phyloP scores from a whole-genome alignment of 208 protist genomes.

The Leishmania martiniquensis region DNA sequence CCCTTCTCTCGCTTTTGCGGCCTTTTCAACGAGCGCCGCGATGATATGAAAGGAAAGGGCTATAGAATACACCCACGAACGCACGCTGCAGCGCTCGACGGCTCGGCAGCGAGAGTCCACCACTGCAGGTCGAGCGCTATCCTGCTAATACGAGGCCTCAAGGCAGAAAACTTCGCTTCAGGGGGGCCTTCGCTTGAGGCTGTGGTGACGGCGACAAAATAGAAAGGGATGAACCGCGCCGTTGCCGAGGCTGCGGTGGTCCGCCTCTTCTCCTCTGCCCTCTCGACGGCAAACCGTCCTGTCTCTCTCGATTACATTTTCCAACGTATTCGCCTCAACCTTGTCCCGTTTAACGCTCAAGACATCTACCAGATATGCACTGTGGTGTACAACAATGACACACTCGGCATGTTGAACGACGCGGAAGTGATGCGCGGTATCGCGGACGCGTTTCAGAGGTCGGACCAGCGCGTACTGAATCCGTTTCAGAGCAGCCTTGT shows the following conservation, averaged over 20 bases:
- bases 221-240: slow-evolving; percentile 16
- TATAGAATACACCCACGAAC: background rate
- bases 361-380: slow-evolving; percentile 87
- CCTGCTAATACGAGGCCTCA: background rate
- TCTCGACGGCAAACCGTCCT: slow-evolving; percentile 14
- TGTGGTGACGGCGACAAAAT: background rate
- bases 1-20: background rate
- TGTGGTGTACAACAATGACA: slow-evolving; percentile 65
- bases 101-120: background rate
- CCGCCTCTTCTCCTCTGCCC: slow-evolving; percentile 17
- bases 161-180: background rate
- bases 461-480: slow-evolving; percentile 78
- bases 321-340: slow-evolving; percentile 58
- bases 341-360: slow-evolving; percentile 81
- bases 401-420: slow-evolving; percentile 67
- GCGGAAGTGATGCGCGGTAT: slow-evolving; percentile 87
- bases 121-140: background rate
- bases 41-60: background rate
- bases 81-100: background rate
- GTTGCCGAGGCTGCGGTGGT: slow-evolving; percentile 10
- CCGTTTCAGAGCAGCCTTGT: slow-evolving; percentile 85
- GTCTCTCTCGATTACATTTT: slow-evolving; percentile 57
- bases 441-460: slow-evolving; percentile 64
- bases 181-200: background rate
- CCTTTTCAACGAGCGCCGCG: background rate